Conservation (phyloP, 2,329 filamentous ascomycete species). For the Verruconis gallopava region DNA sequence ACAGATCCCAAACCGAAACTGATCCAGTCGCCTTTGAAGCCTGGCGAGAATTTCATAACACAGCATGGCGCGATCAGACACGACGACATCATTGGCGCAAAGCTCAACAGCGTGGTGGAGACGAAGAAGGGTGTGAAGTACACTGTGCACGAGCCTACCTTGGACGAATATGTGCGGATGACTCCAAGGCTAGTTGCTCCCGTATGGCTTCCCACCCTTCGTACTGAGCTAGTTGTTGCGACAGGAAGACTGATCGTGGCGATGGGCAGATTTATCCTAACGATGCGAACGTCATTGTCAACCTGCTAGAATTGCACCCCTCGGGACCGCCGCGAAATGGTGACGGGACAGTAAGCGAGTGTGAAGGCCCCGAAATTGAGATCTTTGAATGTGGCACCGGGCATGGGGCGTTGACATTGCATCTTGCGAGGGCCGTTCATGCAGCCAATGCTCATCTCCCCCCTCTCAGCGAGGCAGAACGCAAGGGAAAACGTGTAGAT, state of each 20-base stretch:
- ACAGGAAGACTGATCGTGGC: neutral
- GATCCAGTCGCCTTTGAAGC: slow-evolving; percentile 20
- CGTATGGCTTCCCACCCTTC: slow-evolving; percentile 29
- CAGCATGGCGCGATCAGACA: slow-evolving; percentile 38
- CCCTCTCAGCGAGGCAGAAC: slow-evolving; percentile 20
- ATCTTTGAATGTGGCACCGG: slow-evolving; percentile 77
- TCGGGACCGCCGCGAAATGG: slow-evolving; percentile 42
- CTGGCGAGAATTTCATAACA: slow-evolving; percentile 22
- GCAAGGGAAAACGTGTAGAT: neutral
- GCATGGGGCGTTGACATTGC: slow-evolving; percentile 66
- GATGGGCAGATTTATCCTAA: slow-evolving; percentile 52
- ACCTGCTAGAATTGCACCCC: slow-evolving; percentile 61
- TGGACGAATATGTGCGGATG: slow-evolving; percentile 60
- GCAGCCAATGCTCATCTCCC: slow-evolving; percentile 51
- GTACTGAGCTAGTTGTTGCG: too few relatives aligned
- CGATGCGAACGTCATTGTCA: slow-evolving; percentile 64
- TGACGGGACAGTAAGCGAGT: too few relatives aligned
- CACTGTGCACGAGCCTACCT: slow-evolving; percentile 49
- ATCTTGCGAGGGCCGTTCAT: slow-evolving; percentile 63
- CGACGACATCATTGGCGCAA: slow-evolving; percentile 50
- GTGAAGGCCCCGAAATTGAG: neutral
- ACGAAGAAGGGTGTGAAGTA: slow-evolving; percentile 41
- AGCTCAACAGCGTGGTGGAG: slow-evolving; percentile 44
- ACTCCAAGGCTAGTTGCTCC: slow-evolving; percentile 63
- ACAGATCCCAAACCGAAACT: neutral